A percentile compares a stretch with the other conserved stretches of the same genome.
These are phyloP conservation scores for Sporothrix pseudoabietina DNA, from an alignment of 2,329 filamentous ascomycete species.

Conservation along the genomic window DNA sequence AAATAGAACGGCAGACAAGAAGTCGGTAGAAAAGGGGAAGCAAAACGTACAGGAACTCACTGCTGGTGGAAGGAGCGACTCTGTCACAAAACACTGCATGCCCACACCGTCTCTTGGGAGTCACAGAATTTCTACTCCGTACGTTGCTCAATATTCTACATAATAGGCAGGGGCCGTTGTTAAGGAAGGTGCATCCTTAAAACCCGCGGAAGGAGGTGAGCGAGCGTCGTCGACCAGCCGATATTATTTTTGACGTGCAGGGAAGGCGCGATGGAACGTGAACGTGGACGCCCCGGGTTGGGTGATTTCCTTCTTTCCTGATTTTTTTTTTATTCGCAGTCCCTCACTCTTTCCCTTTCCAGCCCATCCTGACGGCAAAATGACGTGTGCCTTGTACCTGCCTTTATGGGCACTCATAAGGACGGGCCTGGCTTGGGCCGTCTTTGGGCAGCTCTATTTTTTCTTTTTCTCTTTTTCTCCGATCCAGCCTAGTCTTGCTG, in stretches of 20 bases:
- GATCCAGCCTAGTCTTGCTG: neutral
- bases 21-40: neutral
- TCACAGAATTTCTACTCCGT: neutral
- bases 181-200: neutral
- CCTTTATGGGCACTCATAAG: neutral
- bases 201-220: constrained; percentile 13
- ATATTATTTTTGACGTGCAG: constrained; percentile 19
- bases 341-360: constrained; percentile 6
- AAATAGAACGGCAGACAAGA: neutral
- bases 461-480: neutral
- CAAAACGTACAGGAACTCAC: neutral
- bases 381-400: neutral
- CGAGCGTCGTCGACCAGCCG: constrained; percentile 3
- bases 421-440: neutral
- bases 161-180: constrained; percentile 11
- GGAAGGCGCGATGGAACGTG: constrained; percentile 37
- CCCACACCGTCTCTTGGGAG: neutral
- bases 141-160: neutral
- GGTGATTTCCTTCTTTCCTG: neutral
- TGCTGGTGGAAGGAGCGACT: neutral
- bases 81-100: neutral
- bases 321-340: neutral
- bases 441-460: neutral
- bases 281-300: constrained; percentile 28
- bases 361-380: neutral